Evolutionary conservation across 2,329 filamentous ascomycete genomes (phyloP).

Genomic region (Monilinia aucupariae): DNA sequence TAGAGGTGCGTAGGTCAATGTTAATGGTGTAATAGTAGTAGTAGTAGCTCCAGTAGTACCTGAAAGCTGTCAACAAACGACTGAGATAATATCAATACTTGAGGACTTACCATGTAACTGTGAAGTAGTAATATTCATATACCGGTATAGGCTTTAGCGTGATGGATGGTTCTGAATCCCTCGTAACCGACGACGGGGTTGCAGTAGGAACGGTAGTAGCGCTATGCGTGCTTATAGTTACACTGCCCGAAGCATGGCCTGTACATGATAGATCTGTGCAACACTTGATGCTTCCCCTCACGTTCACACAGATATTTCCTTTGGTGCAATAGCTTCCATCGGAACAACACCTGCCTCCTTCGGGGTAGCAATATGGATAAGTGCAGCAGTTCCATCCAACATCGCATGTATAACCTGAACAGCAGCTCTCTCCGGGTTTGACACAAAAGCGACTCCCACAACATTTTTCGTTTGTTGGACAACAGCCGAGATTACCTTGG

Average conservation of each 20-base stretch:
- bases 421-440: neutral
- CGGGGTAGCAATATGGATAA: neutral
- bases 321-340: neutral
- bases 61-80: neutral
- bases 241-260: neutral
- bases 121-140: conserved; percentile 1
- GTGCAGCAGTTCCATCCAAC: conserved; percentile 1
- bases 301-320: neutral
- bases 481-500: neutral
- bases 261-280: neutral
- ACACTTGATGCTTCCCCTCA: neutral
- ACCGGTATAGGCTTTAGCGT: neutral
- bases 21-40: neutral
- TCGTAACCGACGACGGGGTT: neutral
- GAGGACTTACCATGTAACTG: neutral
- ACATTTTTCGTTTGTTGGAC: neutral
- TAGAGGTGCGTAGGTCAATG: neutral
- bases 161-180: neutral
- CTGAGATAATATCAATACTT: no score
- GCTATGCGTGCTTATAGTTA: neutral
- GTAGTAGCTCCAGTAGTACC: conserved; percentile 1
- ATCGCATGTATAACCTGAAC: neutral
- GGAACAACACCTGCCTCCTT: conserved; percentile 3
- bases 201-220: neutral
- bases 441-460: neutral